Percentiles rank a stretch among this genome's conserved stretches.
phyloP scores from a whole-genome alignment of 192 early-diverging fungal genomes.

The Entrophospora sp. region DNA sequence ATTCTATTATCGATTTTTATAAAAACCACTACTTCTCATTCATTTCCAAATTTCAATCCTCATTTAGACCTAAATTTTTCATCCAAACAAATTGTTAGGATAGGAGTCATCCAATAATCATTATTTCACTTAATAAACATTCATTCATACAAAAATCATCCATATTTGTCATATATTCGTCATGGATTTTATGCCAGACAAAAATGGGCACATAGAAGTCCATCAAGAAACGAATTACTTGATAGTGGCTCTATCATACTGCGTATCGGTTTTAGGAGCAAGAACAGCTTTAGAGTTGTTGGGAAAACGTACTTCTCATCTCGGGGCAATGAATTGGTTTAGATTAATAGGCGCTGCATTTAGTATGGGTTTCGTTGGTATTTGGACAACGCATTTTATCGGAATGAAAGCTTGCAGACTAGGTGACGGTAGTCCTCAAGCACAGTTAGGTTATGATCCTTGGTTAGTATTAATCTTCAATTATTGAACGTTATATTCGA shows the following conservation, averaged over 20 bases:
- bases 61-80: too few species aligned
- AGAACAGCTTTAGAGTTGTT: conserved; percentile 34
- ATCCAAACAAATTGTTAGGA: too few species aligned
- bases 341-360: conserved; percentile 26
- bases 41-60: too few species aligned
- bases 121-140: too few species aligned
- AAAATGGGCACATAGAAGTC: too few species aligned
- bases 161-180: too few species aligned
- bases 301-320: conserved; percentile 26
- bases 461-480: background rate
- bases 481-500: background rate
- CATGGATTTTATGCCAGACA: too few species aligned
- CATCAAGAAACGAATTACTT: too few species aligned
- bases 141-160: too few species aligned
- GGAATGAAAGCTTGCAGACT: conserved; percentile 29
- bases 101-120: too few species aligned
- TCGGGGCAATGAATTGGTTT: conserved; percentile 23
- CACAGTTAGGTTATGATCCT: background rate
- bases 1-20: too few species aligned
- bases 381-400: conserved; percentile 39
- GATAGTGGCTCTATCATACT: conserved; percentile 26
- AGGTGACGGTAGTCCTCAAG: background rate
- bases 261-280: conserved; percentile 29
- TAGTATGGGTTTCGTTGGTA: conserved; percentile 32
- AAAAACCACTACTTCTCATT: too few species aligned